Evolutionary conservation across 441 rosid species (phyloP).

Genomic region (Bocquillonia castaneifolia): DNA sequence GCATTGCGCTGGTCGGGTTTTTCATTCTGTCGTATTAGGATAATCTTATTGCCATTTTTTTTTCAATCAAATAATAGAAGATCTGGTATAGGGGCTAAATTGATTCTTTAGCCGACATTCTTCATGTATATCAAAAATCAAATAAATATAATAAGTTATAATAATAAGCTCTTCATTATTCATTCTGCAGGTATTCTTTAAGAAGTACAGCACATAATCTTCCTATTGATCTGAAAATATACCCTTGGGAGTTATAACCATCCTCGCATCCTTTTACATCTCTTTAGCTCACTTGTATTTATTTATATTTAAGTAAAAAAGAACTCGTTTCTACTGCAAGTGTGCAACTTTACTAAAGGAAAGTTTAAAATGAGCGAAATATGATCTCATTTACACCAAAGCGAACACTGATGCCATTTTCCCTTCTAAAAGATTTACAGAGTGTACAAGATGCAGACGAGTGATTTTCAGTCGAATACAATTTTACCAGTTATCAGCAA

Average conservation of each 20-base stretch:
- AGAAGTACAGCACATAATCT: no score
- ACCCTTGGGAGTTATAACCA: no score
- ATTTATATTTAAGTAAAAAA: no score
- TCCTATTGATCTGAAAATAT: no score
- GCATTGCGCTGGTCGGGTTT: neutral
- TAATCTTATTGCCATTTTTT: conserved; percentile 6
- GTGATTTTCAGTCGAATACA: neutral
- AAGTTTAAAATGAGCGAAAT: no score
- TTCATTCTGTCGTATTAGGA: neutral
- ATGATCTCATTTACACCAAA: no score
- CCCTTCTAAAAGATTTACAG: neutral
- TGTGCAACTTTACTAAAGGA: no score
- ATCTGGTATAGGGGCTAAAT: neutral
- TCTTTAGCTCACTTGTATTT: no score
- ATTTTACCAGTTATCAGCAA: no score
- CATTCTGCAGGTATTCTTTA: no score
- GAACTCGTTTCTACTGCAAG: no score
- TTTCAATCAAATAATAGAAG: conserved; percentile 2
- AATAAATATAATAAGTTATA: neutral
- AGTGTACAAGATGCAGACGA: neutral
- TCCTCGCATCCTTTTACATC: no score
- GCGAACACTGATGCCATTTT: neutral
- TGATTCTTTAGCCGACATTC: neutral
- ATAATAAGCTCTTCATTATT: neutral
- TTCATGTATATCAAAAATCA: conserved; percentile 2